A percentile compares a stretch with the other conserved stretches of the same genome.
Conservation (phyloP, 1,284 basidiomycete species). For the Takashimella koratensis region DNA sequence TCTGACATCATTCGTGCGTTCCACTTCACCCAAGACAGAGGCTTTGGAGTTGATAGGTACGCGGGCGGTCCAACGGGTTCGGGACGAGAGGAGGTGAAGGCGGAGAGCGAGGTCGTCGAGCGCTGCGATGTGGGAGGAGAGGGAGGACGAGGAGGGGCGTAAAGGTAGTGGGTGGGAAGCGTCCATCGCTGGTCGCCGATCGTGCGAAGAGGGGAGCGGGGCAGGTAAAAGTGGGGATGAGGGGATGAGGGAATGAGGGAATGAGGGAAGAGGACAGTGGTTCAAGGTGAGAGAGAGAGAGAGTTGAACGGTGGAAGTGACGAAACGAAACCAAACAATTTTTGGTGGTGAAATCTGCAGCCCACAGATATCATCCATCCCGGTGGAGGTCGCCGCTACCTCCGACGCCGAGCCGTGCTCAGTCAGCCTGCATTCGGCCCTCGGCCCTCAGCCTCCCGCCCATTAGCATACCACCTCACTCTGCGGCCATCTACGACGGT, state of each 20-base stretch:
- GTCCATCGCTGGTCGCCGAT: background rate
- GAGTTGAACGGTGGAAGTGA: too few relatives aligned
- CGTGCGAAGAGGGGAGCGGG: background rate
- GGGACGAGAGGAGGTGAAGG: slow-evolving; percentile 18
- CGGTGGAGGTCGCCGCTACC: too few relatives aligned
- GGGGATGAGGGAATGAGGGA: background rate
- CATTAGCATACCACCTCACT: too few relatives aligned
- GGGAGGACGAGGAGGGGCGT: slow-evolving; percentile 19
- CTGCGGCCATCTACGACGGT: too few relatives aligned
- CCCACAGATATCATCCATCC: too few relatives aligned
- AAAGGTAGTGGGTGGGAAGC: slow-evolving; percentile 23
- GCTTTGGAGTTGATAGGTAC: slow-evolving; percentile 39
- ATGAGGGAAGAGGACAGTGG: background rate
- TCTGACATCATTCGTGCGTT: slow-evolving; percentile 27
- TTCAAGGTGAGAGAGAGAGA: too few relatives aligned
- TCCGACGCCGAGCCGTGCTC: too few relatives aligned
- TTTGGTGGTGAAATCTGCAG: too few relatives aligned
- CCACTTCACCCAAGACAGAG: slow-evolving; percentile 27
- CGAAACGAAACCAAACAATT: too few relatives aligned
- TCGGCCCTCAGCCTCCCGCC: too few relatives aligned
- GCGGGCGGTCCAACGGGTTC: slow-evolving; percentile 23
- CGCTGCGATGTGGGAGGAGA: slow-evolving; percentile 26
- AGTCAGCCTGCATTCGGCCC: too few relatives aligned
- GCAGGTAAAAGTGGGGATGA: background rate
- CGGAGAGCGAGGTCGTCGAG: slow-evolving; percentile 30